Evolutionary conservation across 2,329 filamentous ascomycete genomes (phyloP), one percentile per base, ranked within the genome.

Genomic region (Hymenoscyphus salicellus): DNA sequence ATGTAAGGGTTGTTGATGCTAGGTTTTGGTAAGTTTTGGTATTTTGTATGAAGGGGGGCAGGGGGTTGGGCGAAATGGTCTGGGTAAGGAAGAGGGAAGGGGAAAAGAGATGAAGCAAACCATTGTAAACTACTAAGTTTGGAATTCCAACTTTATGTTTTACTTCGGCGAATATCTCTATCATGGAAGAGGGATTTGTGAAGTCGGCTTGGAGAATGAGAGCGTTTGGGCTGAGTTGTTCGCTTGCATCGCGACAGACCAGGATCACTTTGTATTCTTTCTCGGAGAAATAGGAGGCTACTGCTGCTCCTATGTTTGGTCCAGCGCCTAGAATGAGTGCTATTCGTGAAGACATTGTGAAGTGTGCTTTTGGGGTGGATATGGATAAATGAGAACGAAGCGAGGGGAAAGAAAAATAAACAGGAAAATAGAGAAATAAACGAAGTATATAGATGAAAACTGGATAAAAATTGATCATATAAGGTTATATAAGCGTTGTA

Each of bases 61-160:
- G 32, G 3, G 3, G 32, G 32, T 5, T 33, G 32, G 32, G 32
- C 4, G 11, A 33, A 33, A 32, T 5, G 30, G 30, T 2, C n/a
- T n/a, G n/a, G n/a, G n/a, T n/a, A n/a, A n/a, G n/a, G n/a, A n/a
- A n/a, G n/a, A n/a, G n/a, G n/a, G n/a, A n/a, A n/a, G n/a, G 4
- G 32, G 32, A 33, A 33, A 33, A 10, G 32, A 6, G 32, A 56
- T 59, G 8, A 63, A 10, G 60, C 69, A 16, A 69, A 77, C 74
- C 70, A 66, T 80, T 82, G 63, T 80, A 81, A 2, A 81, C 73
- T 5, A 82, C 77, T 1, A 82, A 79, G 64, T 75, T 78, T 4
- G 80, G 80, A 14, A 73, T 64, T 2, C 77, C 75, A 32, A 72
- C 36, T 38, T 68, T 65, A 1, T 60, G 58, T 56, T 77, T 78